These are phyloP conservation scores for Verticillium zaregamsianum DNA, from an alignment of 2,329 filamentous ascomycete genomes.

Conservation along the genomic window DNA sequence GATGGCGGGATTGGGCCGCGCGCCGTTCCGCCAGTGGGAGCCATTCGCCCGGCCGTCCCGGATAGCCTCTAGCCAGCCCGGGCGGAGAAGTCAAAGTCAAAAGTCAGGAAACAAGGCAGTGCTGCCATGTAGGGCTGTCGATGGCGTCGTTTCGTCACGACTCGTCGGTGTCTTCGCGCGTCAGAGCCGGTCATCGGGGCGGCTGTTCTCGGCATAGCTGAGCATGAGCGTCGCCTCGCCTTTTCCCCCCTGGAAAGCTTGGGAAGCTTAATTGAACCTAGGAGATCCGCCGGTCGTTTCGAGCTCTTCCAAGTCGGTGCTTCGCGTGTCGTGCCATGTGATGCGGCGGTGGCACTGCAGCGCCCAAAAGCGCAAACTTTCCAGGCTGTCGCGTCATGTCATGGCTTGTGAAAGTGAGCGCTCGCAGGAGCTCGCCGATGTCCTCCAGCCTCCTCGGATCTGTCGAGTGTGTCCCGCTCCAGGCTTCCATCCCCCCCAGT, in stretches of 20 bases:
- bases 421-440: neutral
- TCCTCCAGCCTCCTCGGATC: neutral
- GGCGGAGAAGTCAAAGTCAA: neutral
- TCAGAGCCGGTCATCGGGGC: slow-evolving; percentile 8
- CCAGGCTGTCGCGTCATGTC: neutral
- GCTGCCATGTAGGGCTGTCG: slow-evolving; percentile 5
- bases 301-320: neutral
- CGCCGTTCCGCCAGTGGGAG: neutral
- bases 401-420: neutral
- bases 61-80: neutral
- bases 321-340: neutral
- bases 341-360: neutral
- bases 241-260: neutral
- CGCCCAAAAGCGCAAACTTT: neutral
- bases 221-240: neutral
- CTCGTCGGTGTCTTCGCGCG: neutral
- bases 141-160: neutral
- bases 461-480: neutral
- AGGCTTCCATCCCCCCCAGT: neutral
- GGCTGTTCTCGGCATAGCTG: slow-evolving; percentile 10
- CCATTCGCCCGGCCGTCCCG: neutral
- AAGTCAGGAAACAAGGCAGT: slow-evolving; percentile 1
- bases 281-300: neutral
- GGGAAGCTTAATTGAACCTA: neutral
- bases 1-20: neutral